A percentile compares a stretch with the other conserved stretches of the same genome.
phyloP scores from a whole-genome alignment of 1,284 basidiomycete genomes.

The Ustilago tritici region DNA sequence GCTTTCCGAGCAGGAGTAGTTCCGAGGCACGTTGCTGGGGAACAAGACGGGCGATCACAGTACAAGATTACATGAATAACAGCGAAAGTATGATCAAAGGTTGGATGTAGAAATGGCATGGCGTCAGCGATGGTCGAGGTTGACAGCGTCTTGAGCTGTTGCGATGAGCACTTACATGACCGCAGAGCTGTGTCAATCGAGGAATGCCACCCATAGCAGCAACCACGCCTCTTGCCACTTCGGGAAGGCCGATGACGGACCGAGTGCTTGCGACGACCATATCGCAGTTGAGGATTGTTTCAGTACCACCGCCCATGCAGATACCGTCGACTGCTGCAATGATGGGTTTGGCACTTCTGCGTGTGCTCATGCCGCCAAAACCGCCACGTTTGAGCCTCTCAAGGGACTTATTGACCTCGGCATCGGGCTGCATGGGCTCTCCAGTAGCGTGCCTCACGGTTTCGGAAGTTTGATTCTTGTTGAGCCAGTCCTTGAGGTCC shows the following conservation, averaged over 20 bases:
- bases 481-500: conserved; percentile 57
- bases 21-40: conserved; percentile 78
- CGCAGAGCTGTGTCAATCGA: conserved; percentile 57
- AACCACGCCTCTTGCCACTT: conserved; percentile 83
- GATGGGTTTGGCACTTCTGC: conserved; percentile 78
- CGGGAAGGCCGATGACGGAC: conserved; percentile 81
- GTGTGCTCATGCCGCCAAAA: conserved; percentile 80
- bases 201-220: conserved; percentile 79
- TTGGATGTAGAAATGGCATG: no score
- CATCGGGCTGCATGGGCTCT: conserved; percentile 45
- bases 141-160: neutral
- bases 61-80: neutral
- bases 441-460: conserved; percentile 29
- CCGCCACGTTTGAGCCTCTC: conserved; percentile 73
- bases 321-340: conserved; percentile 85
- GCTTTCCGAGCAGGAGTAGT: conserved; percentile 79
- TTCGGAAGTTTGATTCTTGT: conserved; percentile 33
- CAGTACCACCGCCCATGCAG: conserved; percentile 83
- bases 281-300: conserved; percentile 84
- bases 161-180: conserved; percentile 41
- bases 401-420: conserved; percentile 27
- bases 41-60: neutral
- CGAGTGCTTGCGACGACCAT: conserved; percentile 80
- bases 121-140: neutral
- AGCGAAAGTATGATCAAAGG: neutral